A percentile compares a stretch with the other conserved stretches of the same genome.
Evolutionary conservation across 768 basidiomycete genomes (phyloP).

Genomic region (Pisolithus tinctorius): DNA sequence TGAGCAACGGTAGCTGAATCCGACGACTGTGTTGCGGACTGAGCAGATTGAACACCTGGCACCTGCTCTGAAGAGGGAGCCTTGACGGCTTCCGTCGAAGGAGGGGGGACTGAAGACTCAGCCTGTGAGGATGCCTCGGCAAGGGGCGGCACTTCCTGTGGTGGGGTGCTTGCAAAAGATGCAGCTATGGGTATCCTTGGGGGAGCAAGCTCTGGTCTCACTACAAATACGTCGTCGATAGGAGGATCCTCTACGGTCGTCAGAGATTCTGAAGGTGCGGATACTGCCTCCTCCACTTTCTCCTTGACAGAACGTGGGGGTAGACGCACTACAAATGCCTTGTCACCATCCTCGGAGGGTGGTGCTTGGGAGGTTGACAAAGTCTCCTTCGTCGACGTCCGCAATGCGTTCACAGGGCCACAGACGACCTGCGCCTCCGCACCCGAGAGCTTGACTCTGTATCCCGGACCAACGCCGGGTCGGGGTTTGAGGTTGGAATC

Average conservation of each 20-base stretch:
- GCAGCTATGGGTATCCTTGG: constrained; percentile 20
- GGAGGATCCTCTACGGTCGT: constrained; percentile 31
- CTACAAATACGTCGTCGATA: constrained; percentile 52
- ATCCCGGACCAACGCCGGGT: constrained; percentile 44
- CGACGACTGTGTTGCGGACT: constrained; percentile 3
- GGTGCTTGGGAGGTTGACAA: constrained; percentile 14
- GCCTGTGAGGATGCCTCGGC: constrained; percentile 4
- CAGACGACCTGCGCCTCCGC: constrained; percentile 37
- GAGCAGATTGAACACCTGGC: constrained; percentile 6
- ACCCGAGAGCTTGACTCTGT: constrained; percentile 62
- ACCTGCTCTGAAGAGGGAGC: neutral
- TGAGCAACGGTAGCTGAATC: constrained; percentile 21
- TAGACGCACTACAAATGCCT: constrained; percentile 47
- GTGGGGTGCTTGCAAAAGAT: constrained; percentile 18
- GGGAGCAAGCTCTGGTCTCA: constrained; percentile 42
- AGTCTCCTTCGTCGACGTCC: constrained; percentile 9
- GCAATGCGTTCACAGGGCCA: constrained; percentile 15
- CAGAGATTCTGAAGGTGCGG: constrained; percentile 7
- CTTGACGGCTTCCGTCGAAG: neutral
- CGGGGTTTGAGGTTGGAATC: constrained; percentile 54
- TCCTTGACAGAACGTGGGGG: constrained; percentile 38
- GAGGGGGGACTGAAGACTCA: neutral
- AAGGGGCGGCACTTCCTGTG: constrained; percentile 8
- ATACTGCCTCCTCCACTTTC: constrained; percentile 12
- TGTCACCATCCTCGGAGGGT: constrained; percentile 38